Percentiles rank a stretch among this genome's conserved stretches.
Conservation (phyloP, 148 eudicot species). For the Polygonum aviculare region DNA sequence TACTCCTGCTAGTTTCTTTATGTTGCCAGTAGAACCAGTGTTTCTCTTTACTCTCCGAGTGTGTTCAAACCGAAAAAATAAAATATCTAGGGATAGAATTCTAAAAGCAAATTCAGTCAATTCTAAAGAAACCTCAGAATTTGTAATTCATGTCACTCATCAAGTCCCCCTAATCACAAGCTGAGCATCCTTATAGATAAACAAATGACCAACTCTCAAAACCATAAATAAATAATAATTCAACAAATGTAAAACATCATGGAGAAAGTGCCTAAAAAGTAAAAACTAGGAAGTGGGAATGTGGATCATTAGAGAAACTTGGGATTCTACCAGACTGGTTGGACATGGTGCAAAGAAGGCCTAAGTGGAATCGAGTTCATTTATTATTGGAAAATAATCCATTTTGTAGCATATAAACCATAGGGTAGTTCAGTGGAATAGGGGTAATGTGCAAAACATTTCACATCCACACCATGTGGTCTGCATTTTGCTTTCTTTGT, state of each 20-base stretch:
- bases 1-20: not conserved
- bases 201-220: too few species aligned
- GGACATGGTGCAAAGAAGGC: not conserved
- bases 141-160: too few species aligned
- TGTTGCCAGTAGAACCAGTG: constrained; percentile 2
- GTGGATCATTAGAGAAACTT: too few species aligned
- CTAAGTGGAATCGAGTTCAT: not conserved
- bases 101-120: not conserved
- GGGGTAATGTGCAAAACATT: not conserved
- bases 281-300: too few species aligned
- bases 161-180: too few species aligned
- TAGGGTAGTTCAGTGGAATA: not conserved
- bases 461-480: not conserved
- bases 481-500: not conserved
- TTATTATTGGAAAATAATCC: not conserved
- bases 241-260: too few species aligned
- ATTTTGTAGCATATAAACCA: not conserved
- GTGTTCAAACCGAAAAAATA: too few species aligned
- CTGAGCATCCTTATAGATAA: too few species aligned
- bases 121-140: too few species aligned
- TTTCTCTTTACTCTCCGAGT: not conserved
- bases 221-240: too few species aligned
- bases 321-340: not conserved
- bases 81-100: too few species aligned
- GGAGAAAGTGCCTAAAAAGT: too few species aligned